These are phyloP conservation scores for Boletus rubropictus DNA, from an alignment of 768 basidiomycete species.

Conservation along the genomic window DNA sequence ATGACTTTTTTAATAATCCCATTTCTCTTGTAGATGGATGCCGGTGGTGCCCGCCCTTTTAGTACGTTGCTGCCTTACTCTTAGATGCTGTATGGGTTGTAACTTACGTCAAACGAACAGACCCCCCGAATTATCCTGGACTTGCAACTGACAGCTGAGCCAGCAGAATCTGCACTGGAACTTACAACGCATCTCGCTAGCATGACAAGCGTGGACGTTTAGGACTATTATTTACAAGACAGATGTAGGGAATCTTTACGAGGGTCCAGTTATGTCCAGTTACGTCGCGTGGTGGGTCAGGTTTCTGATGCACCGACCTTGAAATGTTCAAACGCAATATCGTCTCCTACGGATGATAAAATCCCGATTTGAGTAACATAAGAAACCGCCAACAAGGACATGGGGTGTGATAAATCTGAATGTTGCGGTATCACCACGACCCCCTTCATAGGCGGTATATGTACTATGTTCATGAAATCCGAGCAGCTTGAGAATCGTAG, in stretches of 20 bases:
- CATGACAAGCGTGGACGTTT: neutral
- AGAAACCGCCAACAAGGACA: too few relatives aligned
- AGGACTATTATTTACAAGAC: neutral
- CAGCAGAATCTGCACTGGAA: slow-evolving; percentile 4
- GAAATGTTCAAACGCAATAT: too few relatives aligned
- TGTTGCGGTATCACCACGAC: too few relatives aligned
- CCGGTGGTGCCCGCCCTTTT: slow-evolving; percentile 7
- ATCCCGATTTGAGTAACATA: too few relatives aligned
- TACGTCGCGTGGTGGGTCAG: too few relatives aligned
- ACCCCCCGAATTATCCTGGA: slow-evolving; percentile 21
- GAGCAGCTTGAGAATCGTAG: too few relatives aligned
- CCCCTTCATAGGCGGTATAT: too few relatives aligned
- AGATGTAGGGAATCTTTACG: neutral
- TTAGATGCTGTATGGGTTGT: neutral
- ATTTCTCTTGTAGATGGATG: slow-evolving; percentile 11
- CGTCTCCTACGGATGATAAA: too few relatives aligned
- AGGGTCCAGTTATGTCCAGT: neutral
- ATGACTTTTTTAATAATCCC: neutral
- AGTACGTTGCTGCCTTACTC: slow-evolving; percentile 1
- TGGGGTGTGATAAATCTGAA: too few relatives aligned
- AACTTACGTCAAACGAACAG: slow-evolving; percentile 2
- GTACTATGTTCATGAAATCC: too few relatives aligned
- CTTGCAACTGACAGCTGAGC: slow-evolving; percentile 11
- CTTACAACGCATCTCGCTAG: slow-evolving; percentile 6
- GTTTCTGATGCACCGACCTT: too few relatives aligned